Base-by-base conservation (phyloP, 1,139 yeast genomes). In the Pichia terricola region DNA sequence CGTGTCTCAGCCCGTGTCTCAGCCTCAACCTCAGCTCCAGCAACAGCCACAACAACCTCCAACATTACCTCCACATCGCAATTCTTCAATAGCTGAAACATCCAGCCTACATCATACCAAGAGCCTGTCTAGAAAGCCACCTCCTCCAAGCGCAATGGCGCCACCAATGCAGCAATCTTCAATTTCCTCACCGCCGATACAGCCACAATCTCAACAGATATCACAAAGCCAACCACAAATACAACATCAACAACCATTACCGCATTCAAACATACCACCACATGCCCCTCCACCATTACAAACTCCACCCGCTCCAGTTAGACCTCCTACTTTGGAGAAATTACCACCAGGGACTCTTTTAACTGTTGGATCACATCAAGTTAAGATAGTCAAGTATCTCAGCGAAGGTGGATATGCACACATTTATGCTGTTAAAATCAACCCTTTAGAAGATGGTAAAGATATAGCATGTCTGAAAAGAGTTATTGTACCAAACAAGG, bases 401-500 rank as follows among this genome's bases (percentile, higher is more conserved):
- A 53, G 58, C 4, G 56, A 51, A 49, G 65, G 94, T 40, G 94
- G 94, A 4, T 83, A 81, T 67, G 91, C 94, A 11, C 83, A 79
- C 59, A 88, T 83, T 4, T 83, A 83, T 60, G 71, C 77, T 26
- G 85, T 85, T 49, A 64, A 65, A 28, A 73, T 75, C 32, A 66
- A 69, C 39, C 86, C 86, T 2, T 51, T 55, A 10, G 60, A 58
- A 50, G 48, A 57, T 33, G 58, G 60, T 38, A 51, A 52, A 26
- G 57, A 58, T 32, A 53, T 66, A 25, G 77, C 75, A 16, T 82
- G 89, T 56, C 67, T 83, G 57, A 83, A 83, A 57, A 65, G 91
- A 51, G 91, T 83, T 4, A 68, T 81, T 45, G 88, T 83, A 0
- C 82, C 82, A 27, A 83, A 80, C 50, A 83, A 82, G 57, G 65